Percentiles rank a stretch among this genome's conserved stretches.
phyloP scores from a whole-genome alignment of 2,329 filamentous ascomycete species.

The Aspergillus tubingensis region DNA sequence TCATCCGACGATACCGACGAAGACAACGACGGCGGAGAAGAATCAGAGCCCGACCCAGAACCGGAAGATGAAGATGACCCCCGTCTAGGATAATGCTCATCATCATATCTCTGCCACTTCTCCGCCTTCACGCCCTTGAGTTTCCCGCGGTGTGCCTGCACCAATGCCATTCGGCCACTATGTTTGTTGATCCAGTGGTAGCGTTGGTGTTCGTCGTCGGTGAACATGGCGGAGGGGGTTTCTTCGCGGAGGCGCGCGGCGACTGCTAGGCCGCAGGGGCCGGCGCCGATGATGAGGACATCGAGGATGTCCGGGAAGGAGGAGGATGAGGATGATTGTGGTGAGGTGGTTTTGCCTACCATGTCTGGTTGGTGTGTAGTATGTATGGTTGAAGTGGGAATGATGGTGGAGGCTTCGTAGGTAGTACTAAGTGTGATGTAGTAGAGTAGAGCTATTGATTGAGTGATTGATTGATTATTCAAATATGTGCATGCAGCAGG shows the following conservation, averaged over 20 bases:
- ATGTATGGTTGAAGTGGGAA: not conserved
- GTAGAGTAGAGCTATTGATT: no score
- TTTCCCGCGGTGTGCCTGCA: constrained; percentile 32
- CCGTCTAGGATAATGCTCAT: not conserved
- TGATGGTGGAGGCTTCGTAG: not conserved
- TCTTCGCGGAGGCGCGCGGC: constrained; percentile 71
- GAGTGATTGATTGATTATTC: no score
- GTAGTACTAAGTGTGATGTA: no score
- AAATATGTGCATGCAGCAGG: no score
- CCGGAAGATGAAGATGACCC: not conserved
- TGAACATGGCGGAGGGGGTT: constrained; percentile 77
- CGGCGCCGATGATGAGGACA: constrained; percentile 72
- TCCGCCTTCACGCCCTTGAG: constrained; percentile 30
- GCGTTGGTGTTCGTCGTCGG: constrained; percentile 78
- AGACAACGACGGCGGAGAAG: constrained; percentile 20
- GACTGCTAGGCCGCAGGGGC: constrained; percentile 72
- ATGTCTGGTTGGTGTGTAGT: constrained; percentile 4
- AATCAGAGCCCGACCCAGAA: constrained; percentile 7
- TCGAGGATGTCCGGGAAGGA: constrained; percentile 47
- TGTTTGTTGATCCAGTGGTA: constrained; percentile 76
- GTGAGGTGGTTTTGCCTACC: not conserved
- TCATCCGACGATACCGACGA: constrained; percentile 16
- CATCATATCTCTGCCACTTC: constrained; percentile 22
- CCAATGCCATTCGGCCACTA: constrained; percentile 57
- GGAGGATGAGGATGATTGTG: not conserved